Base-by-base conservation (phyloP, 1,284 basidiomycete genomes). In the Ustilago lituana region DNA sequence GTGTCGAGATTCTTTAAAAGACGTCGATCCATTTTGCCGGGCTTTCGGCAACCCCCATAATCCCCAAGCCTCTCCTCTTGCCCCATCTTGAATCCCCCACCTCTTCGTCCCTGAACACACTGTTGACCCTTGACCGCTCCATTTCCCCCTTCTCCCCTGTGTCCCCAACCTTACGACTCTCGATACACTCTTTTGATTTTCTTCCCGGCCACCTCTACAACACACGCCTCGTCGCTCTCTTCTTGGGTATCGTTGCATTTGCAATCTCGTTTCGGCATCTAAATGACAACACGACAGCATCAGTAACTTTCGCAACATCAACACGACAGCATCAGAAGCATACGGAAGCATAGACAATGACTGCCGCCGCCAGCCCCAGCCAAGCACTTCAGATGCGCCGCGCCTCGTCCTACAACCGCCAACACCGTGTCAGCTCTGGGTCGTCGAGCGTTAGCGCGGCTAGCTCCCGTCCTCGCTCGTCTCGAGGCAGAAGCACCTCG, bases 401-500 rank as follows among this genome's bases (percentile, higher is more conserved):
- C 14, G 37, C 22, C 52, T 63, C 69, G n/a, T 39, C 51, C 10
- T 44, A 59, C 52, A 50, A 46, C 32, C 63, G 60, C 11, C 53
- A 61, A 41, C 52, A 41, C 29, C 63, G 60, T 9, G 41, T 57
- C 45, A 60, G 47, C 46, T 66, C 58, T 6, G 52, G 51, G 32
- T 62, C 51, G 7, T 72, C 69, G 40, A 67, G 48, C 23, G 47
- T 48, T 20, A 67, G 63, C 39, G 35, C 58, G 2, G 47, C 54
- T 3, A 50, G 51, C 49, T 61, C 62, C 1, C 63, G 69, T 32
- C 41, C 66, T 27, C 59, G 60, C 27, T 69, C 66, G 4, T 72
- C 64, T 31, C 52, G 69, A 7, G 56, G 63, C 19, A 47, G 46
- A 20, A 60, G 64, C 53, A 62, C 56, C 4, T 72, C 69, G 19